Base-by-base conservation (phyloP, 176 grass and related monocot species). In the Hordeum vulgare region DNA sequence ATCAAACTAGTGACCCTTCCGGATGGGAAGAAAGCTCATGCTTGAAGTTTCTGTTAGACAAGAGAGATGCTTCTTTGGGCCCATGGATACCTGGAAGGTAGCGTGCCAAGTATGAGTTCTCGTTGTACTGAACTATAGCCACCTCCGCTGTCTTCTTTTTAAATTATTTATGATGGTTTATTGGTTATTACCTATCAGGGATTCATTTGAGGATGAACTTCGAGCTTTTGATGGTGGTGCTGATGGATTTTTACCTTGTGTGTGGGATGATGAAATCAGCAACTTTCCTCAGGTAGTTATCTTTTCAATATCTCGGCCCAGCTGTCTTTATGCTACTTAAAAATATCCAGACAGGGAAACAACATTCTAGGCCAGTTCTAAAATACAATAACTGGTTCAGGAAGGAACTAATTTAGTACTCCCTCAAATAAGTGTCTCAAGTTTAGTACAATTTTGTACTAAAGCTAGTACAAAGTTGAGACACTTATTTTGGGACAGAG, bases 61-160 rank as follows among this genome's bases (percentile, higher is more conserved):
- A 98, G 90, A 93, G 90, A 86, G 95, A 98, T 88, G 82, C 86
- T 76, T 98, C 88, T 1, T 82, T 98, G 66, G 95, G 95, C 45
- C 95, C 95, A 21, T 98, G 95, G 95, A 86, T 93, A 87, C 90
- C 95, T 88, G 95, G 95, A 88, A 98, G 95, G 95, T 97, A 89
- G 81, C 74, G 75, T 93, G 51, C 81, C 9, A 78, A 73, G 33
- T 72, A 85, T 76, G 56, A 42, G 44, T 90, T 78, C 68, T 81
- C 2, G 23, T 23, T 85, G 45, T 74, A 24, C 31, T 83, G 63
- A 83, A 79, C 28, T 76, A 53, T 71, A 70, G 45, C 31, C 37
- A 78, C 20, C 84, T 81, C 25, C 41, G 12, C 14, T 85, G 65
- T 29, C 54, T 41, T 29, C 13, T 74, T 65, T 74, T 74, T 23